These are phyloP conservation scores for Echinochloa phyllopogon DNA, from an alignment of 176 grass and related monocot species.

Conservation along the genomic window DNA sequence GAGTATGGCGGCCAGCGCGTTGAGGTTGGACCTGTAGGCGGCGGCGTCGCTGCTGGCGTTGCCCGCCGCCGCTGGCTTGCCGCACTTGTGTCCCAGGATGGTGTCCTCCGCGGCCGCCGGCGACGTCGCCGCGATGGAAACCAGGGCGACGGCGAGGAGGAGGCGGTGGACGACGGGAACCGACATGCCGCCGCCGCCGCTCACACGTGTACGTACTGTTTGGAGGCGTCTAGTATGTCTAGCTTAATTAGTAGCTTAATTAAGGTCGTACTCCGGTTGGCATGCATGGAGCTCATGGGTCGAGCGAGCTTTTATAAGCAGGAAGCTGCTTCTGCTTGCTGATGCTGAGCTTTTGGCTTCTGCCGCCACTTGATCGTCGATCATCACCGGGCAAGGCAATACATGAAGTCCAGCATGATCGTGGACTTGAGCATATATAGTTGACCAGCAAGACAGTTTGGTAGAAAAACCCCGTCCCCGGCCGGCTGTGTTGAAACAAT, in stretches of 20 bases:
- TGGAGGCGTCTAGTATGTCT: background rate
- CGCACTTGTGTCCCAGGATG: conserved; percentile 5
- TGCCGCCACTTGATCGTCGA: background rate
- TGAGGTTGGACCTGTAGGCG: background rate
- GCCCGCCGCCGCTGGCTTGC: background rate
- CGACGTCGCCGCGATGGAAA: too few relatives aligned
- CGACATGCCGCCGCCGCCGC: background rate
- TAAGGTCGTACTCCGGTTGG: too few relatives aligned
- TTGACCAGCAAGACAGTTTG: background rate
- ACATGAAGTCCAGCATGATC: background rate
- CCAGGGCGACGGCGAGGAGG: background rate
- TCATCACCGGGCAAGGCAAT: background rate
- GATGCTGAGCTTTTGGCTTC: background rate
- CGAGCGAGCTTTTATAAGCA: conserved; percentile 9
- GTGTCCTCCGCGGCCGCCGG: background rate
- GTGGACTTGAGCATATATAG: background rate
- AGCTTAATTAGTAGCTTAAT: background rate
- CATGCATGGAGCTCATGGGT: background rate
- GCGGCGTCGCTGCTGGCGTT: background rate
- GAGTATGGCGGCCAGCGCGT: background rate
- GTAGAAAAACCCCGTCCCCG: background rate
- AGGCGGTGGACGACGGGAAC: too few relatives aligned
- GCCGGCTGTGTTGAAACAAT: background rate
- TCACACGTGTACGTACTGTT: background rate
- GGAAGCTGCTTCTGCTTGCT: too few relatives aligned